These are phyloP conservation scores for Syzygium syzygioides DNA, from an alignment of 441 rosid species.

Conservation along the genomic window DNA sequence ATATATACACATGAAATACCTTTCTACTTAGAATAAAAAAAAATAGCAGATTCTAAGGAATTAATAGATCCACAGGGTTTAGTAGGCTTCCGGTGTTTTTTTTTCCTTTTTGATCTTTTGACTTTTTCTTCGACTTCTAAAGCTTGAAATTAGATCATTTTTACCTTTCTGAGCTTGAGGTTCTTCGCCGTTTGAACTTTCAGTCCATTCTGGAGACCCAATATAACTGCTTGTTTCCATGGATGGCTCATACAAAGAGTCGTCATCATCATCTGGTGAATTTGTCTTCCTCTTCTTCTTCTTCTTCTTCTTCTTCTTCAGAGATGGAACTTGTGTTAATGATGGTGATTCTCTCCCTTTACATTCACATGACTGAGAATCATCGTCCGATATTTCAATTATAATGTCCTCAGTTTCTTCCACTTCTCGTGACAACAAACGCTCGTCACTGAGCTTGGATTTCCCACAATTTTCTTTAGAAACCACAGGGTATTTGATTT, in stretches of 20 bases:
- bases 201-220: neutral
- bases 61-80: neutral
- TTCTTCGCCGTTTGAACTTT: neutral
- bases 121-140: neutral
- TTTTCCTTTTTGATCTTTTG: neutral
- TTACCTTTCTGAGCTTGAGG: neutral
- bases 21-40: neutral
- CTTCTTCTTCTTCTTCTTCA: neutral
- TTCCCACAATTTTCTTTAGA: neutral
- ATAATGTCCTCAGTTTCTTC: neutral
- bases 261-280: neutral
- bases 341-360: neutral
- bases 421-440: neutral
- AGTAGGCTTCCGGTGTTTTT: neutral
- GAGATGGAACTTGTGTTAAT: neutral
- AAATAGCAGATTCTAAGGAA: neutral
- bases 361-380: neutral
- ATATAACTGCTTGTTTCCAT: neutral
- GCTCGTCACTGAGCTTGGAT: neutral
- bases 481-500: slow-evolving; percentile 15
- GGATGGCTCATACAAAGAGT: neutral
- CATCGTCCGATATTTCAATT: neutral
- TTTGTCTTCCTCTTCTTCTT: neutral
- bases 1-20: neutral
- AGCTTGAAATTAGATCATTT: neutral